Base-by-base conservation (phyloP, 306 rosid genomes). In the Sindora glabra region DNA sequence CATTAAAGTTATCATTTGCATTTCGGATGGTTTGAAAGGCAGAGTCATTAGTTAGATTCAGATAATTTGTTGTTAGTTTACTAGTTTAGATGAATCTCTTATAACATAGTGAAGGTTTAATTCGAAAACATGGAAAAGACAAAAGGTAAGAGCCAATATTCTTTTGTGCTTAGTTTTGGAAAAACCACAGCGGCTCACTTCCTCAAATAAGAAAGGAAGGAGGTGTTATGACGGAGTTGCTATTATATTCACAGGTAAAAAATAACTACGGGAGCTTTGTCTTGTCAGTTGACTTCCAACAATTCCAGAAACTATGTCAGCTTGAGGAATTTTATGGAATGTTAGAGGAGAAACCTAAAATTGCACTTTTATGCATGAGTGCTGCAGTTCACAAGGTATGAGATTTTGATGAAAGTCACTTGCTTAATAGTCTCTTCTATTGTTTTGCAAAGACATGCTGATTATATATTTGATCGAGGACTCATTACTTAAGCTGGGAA, bases 371-470 rank as follows among this genome's bases (percentile, higher is more conserved):
- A 74, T 86, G 98, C 63, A 70, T 76, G 85, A 72, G 92, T 71
- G 82, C 75, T 36, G 87, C 98, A 21, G 74, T 78, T 61, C 98
- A 92, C 64, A 78, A 81, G 94, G 96, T 85, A 76, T 39, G 37
- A 17, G 29, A 18, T 13, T 36, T 44, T 2, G 10, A 24, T 41
- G 7, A 33, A 17, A 10, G 36, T n/a, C 10, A 24, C 15, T 45
- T 37, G 53, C 49, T 36, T 12, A 22, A 51, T n/a, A 60, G 56
- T 39, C 46, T 13, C 9, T 15, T 32, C 32, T 16, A 13, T 11
- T 56, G 50, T 38, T 37, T 32, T 11, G 8, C 22, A 52, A 7
- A 57, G 25, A 71, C n/a, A 30, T 30, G 51, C 8, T 32, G 58
- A 18, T 70, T 45, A 26, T 34, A 8, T 64, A 58, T 48, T 67